Base-by-base conservation (phyloP, 1,284 basidiomycete genomes). In the Microbotryum scabiosae region DNA sequence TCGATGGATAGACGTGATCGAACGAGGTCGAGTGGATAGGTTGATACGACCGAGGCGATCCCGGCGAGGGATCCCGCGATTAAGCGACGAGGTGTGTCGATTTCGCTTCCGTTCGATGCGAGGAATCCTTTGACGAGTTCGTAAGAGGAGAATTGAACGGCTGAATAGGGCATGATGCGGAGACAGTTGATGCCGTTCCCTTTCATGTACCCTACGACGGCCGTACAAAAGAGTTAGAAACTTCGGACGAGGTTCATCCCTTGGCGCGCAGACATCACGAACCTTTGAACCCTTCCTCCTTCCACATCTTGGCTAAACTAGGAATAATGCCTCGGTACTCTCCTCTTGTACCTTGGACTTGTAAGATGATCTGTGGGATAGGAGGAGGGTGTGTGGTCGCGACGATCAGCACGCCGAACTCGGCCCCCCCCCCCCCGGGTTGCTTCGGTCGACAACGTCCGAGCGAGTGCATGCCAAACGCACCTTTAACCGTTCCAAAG, bases 71-170 rank as follows among this genome's bases (percentile, higher is more conserved):
- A 65, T 5, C 71, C 71, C 1, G 70, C 65, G 1, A 67, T 18
- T 1, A 72, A 51, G 12, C 71, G 55, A 23, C 61, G 46, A 1
- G 69, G 68, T 5, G 71, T 72, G 49, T 70, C 69, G 43, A 72
- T 61, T 18, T 68, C 66, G 5, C 32, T 44, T 9, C 65, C 67
- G 32, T 58, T 58, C 2, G 64, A 52, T 1, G 54, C 59, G 12
- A 69, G 53, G 14, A 63, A 41, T 21, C 59, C 66, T 61, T 76
- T 77, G 62, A 73, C 67, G 43, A 72, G 59, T 55, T 77, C 76
- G 68, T 77, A 77, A 0, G 73, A 72, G 5, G 72, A 70, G 56
- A 77, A 77, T 61, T 77, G 75, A 4, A 71, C 70, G 12, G 71
- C 71, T 9, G 64, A 67, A 44, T 72, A 72, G 0, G 71, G 71